phyloP scores from a whole-genome alignment of 139 green algal species.

The Micractinium conductrix region DNA sequence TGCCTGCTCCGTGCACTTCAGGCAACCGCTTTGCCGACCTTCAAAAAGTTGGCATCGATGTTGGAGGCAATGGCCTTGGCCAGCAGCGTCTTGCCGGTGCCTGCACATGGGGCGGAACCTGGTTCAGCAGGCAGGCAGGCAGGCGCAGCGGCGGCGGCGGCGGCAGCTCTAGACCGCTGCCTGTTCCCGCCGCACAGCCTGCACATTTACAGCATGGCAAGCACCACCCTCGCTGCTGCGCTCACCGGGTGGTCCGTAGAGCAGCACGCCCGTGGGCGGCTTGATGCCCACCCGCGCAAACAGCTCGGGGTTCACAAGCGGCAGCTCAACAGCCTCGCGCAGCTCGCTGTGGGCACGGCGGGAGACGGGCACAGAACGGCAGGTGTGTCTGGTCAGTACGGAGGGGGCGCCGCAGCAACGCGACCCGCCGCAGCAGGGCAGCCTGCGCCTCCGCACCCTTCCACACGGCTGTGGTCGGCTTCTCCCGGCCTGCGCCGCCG shows the following conservation, averaged over 20 bases:
- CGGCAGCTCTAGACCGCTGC: no score
- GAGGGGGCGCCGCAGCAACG: not conserved
- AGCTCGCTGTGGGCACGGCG: conserved; percentile 72
- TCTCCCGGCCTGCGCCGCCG: not conserved
- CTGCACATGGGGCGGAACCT: no score
- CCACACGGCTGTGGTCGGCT: not conserved
- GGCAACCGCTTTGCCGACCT: no score
- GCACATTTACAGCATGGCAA: not conserved
- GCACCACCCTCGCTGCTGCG: conserved; percentile 71
- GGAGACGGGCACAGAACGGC: not conserved
- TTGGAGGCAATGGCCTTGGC: conserved; percentile 95
- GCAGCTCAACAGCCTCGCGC: conserved; percentile 97
- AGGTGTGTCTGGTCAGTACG: not conserved
- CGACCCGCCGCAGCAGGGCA: not conserved
- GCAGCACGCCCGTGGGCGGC: conserved; percentile 94
- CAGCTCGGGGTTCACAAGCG: conserved; percentile 99
- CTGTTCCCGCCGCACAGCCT: no score
- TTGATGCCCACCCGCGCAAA: conserved; percentile 99
- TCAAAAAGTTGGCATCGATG: conserved; percentile 98
- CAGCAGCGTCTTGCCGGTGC: conserved; percentile 95
- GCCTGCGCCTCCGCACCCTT: no score
- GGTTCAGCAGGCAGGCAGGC: no score
- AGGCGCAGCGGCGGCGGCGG: no score
- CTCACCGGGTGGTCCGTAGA: conserved; percentile 82
- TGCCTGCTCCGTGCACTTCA: no score